Evolutionary conservation across 108 stramenopile species (phyloP), one percentile per base, ranked within the genome.

Genomic region (Nitzschia putrida): DNA sequence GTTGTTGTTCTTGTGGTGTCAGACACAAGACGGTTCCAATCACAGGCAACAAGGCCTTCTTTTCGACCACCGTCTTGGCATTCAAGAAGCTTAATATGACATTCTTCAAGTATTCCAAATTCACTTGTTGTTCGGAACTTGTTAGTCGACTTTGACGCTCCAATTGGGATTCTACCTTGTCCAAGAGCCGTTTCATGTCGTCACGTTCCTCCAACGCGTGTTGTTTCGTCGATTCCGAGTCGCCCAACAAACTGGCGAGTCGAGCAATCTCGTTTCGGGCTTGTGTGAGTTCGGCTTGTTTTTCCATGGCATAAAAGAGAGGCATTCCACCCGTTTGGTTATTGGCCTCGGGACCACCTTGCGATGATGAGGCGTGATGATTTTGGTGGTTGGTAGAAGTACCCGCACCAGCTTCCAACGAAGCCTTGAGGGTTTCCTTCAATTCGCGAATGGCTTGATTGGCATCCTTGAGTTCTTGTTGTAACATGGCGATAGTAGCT

Each of bases 271-370:
- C 93, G 56, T 91, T 84, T 20, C 87, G 71, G 12, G 93, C 93
- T 23, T 85, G 85, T 40, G 90, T 88, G 10, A 94, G 74, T 67
- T 94, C 93, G 57, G 87, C 88, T 71, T 94, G 93, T 64, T 94
- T 94, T 56, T 94, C 93, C 64, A 94, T 88, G 14, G 93, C 93
- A 72, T 85, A 94, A 64, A 89, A 94, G 13, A 94, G 81, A 11
- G 90, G 90, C 58, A 83, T 90, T 47, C 66, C 63, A 24, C 87
- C 81, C 12, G 9, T 23, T 18, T 49, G 14, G 44, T 49, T 57
- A 38, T 6, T 56, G 53, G 21, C 22, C 20, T 26, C 26, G 7
- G 23, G 14, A 71, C 58, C 65, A 53, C 45, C 29, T 44, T 37
- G 39, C 10, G 20, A 18, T 14, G 47, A 29, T 13, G 22, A 1